A percentile compares a stretch with the other conserved stretches of the same genome.
These are phyloP conservation scores for Blastomyces parvus DNA, from an alignment of 2,329 filamentous ascomycete species.

Conservation along the genomic window DNA sequence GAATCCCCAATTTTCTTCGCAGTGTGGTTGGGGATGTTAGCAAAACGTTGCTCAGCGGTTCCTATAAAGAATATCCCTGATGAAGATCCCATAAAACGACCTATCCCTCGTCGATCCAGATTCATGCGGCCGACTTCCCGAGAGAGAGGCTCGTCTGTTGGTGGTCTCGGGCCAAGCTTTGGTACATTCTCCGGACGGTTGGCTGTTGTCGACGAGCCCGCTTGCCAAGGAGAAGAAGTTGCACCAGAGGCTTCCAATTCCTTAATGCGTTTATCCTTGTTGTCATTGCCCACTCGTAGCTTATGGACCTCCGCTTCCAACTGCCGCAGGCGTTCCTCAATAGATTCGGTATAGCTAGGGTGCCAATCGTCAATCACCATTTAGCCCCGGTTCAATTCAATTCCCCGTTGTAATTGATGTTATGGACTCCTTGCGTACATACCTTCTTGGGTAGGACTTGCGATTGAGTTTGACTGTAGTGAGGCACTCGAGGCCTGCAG, in stretches of 20 bases:
- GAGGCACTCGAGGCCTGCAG: conserved; percentile 12
- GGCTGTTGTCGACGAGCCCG: neutral
- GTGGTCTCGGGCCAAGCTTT: neutral
- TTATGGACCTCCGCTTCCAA: conserved; percentile 14
- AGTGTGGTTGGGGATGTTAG: conserved; percentile 8
- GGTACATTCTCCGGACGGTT: neutral
- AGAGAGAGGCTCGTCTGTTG: conserved; percentile 13
- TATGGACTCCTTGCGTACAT: neutral
- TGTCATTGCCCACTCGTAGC: conserved; percentile 10
- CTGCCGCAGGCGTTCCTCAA: conserved; percentile 13
- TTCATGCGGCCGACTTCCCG: conserved; percentile 15
- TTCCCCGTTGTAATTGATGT: neutral
- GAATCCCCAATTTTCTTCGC: conserved; percentile 11
- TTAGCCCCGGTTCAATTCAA: neutral
- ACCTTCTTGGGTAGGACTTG: conserved; percentile 14
- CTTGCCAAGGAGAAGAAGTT: neutral
- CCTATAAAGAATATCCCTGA: conserved; percentile 15
- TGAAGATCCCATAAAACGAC: conserved; percentile 14
- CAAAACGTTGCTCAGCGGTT: conserved; percentile 12
- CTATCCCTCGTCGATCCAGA: conserved; percentile 10
- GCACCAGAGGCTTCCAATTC: conserved; percentile 9
- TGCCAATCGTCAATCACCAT: neutral
- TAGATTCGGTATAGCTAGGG: conserved; percentile 14
- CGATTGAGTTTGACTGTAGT: conserved; percentile 14
- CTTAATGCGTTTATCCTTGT: conserved; percentile 13